These are phyloP conservation scores for Trichophyton benhamiae DNA, from an alignment of 2,329 filamentous ascomycete species.

Conservation along the genomic window DNA sequence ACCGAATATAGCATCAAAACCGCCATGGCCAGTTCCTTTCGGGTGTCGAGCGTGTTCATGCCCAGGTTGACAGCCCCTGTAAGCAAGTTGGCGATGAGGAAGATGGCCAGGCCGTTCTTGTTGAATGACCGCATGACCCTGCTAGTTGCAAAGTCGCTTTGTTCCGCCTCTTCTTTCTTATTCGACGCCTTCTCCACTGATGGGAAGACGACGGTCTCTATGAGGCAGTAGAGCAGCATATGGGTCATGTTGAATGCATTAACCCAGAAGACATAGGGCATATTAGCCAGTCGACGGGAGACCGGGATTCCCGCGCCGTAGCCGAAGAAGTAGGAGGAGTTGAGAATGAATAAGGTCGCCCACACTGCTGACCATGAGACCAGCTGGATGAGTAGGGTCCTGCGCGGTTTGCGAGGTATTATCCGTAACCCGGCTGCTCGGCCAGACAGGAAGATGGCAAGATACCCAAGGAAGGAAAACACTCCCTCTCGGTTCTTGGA, in stretches of 20 bases:
- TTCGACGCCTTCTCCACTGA: conserved; percentile 48
- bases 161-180: conserved; percentile 48
- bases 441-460: conserved; percentile 86
- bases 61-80: conserved; percentile 85
- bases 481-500: conserved; percentile 90
- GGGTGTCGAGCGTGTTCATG: conserved; percentile 65
- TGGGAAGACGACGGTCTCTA: conserved; percentile 71
- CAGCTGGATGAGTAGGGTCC: conserved; percentile 53
- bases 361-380: conserved; percentile 54
- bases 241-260: conserved; percentile 83
- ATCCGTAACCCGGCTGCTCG: conserved; percentile 71
- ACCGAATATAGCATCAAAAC: conserved; percentile 63
- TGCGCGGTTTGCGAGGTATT: conserved; percentile 48
- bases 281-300: conserved; percentile 79
- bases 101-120: conserved; percentile 72
- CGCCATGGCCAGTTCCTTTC: conserved; percentile 52
- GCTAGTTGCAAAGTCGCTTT: conserved; percentile 60
- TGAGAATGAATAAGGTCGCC: conserved; percentile 56
- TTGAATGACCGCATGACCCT: conserved; percentile 74
- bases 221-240: conserved; percentile 61
- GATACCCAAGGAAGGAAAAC: conserved; percentile 88
- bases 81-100: conserved; percentile 75
- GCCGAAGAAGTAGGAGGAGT: conserved; percentile 57
- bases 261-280: conserved; percentile 89
- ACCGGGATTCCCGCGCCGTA: conserved; percentile 54